These are phyloP conservation scores for Babesia ovata DNA, from an alignment of 169 alveolate genomes.

Conservation along the genomic window DNA sequence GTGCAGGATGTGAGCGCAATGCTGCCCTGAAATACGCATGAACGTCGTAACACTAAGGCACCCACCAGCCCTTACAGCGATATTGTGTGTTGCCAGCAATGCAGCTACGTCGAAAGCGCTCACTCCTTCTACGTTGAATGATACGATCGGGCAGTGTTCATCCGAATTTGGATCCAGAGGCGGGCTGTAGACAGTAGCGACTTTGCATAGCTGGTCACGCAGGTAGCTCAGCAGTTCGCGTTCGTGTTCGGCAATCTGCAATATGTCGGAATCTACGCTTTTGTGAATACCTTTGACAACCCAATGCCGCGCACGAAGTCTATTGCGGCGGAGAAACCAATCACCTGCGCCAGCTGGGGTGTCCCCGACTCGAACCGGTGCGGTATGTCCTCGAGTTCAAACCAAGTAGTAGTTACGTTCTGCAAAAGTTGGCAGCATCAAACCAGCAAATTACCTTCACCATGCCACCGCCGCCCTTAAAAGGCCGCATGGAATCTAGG, in stretches of 20 bases:
- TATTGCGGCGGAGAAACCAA: slow-evolving; percentile 57
- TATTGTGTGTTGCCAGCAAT: slow-evolving; percentile 26
- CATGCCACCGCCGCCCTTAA: slow-evolving; percentile 62
- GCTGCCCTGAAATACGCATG: slow-evolving; percentile 44
- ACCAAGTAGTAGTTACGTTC: slow-evolving; percentile 23
- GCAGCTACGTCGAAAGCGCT: slow-evolving; percentile 55
- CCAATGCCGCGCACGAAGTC: slow-evolving; percentile 42
- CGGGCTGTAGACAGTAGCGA: slow-evolving; percentile 33
- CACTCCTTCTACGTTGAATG: slow-evolving; percentile 42
- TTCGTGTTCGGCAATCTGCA: slow-evolving; percentile 46
- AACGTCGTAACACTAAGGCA: not conserved
- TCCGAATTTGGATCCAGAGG: not conserved
- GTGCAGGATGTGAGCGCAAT: slow-evolving; percentile 63
- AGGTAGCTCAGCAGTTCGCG: slow-evolving; percentile 30
- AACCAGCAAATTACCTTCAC: slow-evolving; percentile 11
- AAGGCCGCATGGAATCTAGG: slow-evolving; percentile 35
- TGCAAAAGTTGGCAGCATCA: not conserved
- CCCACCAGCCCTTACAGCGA: slow-evolving; percentile 57
- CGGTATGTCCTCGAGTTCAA: slow-evolving; percentile 35
- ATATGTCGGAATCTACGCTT: not conserved
- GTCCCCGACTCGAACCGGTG: slow-evolving; percentile 67
- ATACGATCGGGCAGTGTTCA: slow-evolving; percentile 32
- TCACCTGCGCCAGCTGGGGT: slow-evolving; percentile 70
- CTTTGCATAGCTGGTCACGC: slow-evolving; percentile 23
- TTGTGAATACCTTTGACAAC: slow-evolving; percentile 15